phyloP scores from a whole-genome alignment of 2,329 filamentous ascomycete genomes.

The Pseudogymnoascus sp. region DNA sequence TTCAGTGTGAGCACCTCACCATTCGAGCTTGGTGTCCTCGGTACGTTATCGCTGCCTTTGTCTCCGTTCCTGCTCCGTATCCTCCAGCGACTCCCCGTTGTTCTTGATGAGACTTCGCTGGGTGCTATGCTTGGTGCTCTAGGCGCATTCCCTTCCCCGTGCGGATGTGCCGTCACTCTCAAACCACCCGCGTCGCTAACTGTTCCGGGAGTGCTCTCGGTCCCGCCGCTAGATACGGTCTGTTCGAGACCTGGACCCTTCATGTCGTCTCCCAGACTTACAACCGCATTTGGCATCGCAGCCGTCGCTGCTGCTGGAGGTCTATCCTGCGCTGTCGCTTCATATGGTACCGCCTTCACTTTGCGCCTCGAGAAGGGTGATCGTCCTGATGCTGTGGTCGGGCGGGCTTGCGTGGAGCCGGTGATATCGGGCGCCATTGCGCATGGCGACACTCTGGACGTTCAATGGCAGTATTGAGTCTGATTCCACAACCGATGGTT shows the following conservation, averaged over 20 bases:
- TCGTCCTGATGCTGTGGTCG: not conserved
- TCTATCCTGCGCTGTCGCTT: constrained; percentile 51
- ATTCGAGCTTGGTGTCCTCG: not conserved
- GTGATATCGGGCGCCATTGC: constrained; percentile 33
- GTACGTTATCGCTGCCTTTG: not conserved
- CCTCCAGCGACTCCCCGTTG: constrained; percentile 8
- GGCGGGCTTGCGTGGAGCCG: constrained; percentile 2
- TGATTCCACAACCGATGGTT: not conserved
- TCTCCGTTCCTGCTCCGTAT: not conserved
- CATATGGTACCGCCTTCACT: constrained; percentile 52
- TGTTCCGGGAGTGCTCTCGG: constrained; percentile 34
- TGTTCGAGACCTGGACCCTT: constrained; percentile 49
- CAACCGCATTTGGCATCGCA: constrained; percentile 25
- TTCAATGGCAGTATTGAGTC: not conserved
- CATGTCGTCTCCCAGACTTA: constrained; percentile 32
- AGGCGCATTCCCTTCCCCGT: not conserved
- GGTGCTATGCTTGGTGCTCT: constrained; percentile 1
- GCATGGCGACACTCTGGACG: not conserved
- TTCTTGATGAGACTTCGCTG: not conserved
- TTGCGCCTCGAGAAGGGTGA: constrained; percentile 12
- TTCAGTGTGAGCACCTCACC: not conserved
- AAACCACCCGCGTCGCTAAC: constrained; percentile 16
- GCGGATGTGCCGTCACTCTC: not conserved
- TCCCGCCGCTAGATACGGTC: constrained; percentile 37
- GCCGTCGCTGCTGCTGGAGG: constrained; percentile 44